These are phyloP conservation scores for Suillus ampliporus DNA, from an alignment of 768 basidiomycete genomes.

Conservation along the genomic window DNA sequence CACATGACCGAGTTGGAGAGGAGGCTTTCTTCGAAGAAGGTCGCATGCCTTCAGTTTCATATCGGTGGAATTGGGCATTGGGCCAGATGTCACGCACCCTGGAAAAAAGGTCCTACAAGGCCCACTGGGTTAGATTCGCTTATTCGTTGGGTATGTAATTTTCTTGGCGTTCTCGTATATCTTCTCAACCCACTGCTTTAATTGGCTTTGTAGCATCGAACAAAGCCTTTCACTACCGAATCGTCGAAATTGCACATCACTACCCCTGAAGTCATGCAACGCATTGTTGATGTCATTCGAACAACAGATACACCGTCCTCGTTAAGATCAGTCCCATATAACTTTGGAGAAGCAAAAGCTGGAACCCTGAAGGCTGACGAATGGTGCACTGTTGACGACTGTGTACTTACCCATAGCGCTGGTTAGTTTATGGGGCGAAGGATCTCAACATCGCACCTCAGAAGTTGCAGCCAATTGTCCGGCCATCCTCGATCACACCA, in stretches of 20 bases:
- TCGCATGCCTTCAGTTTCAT: neutral
- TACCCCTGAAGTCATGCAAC: neutral
- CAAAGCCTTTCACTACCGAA: neutral
- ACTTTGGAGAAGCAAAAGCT: neutral
- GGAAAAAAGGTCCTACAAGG: slow-evolving; percentile 5
- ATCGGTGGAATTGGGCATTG: slow-evolving; percentile 5
- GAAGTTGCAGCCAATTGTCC: neutral
- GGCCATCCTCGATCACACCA: slow-evolving; percentile 30
- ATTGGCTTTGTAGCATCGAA: neutral
- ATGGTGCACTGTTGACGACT: slow-evolving; percentile 36
- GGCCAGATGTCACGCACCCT: neutral
- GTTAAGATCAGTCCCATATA: slow-evolving; percentile 5
- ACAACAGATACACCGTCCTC: slow-evolving; percentile 2
- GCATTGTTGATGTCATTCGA: neutral
- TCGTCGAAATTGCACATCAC: neutral
- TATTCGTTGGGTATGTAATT: slow-evolving; percentile 14
- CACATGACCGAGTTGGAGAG: slow-evolving; percentile 2
- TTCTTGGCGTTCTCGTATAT: neutral
- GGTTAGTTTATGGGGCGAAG: slow-evolving; percentile 35
- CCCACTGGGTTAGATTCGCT: slow-evolving; percentile 15
- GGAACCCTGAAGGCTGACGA: slow-evolving; percentile 24
- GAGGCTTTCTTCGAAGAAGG: slow-evolving; percentile 7
- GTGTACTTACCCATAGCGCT: slow-evolving; percentile 43
- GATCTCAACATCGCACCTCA: neutral
- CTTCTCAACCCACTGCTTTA: neutral